Conservation (phyloP, 139 green algal genomes). For the Nannochloris sp. region DNA sequence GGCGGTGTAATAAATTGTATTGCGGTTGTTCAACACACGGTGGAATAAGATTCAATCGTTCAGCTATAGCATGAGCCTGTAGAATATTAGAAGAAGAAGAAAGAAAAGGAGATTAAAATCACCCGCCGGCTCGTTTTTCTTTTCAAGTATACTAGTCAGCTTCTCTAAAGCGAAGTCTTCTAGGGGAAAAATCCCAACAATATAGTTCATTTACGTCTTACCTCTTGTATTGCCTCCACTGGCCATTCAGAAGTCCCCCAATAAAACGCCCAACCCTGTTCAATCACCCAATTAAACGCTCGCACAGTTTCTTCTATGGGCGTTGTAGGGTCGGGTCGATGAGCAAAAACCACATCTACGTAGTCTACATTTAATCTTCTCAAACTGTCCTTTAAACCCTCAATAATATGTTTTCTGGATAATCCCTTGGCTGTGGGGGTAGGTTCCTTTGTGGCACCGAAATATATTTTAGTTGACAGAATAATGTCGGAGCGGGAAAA, state of each 20-base stretch:
- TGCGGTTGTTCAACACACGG: constrained; percentile 73
- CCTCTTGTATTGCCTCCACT: constrained; percentile 42
- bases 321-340: constrained; percentile 64
- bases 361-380: constrained; percentile 68
- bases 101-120: too few relatives aligned
- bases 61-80: constrained; percentile 32
- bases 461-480: constrained; percentile 78
- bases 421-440: constrained; percentile 62
- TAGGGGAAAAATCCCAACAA: too few relatives aligned
- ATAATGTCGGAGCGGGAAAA: constrained; percentile 58
- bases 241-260: constrained; percentile 75
- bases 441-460: constrained; percentile 36
- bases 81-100: constrained; percentile 61
- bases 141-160: too few relatives aligned
- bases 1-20: constrained; percentile 78
- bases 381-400: constrained; percentile 69
- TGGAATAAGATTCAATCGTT: constrained; percentile 54
- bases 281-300: constrained; percentile 70
- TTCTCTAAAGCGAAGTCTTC: too few relatives aligned
- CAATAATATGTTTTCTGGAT: constrained; percentile 82
- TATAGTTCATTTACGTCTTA: too few relatives aligned
- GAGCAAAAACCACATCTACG: constrained; percentile 79
- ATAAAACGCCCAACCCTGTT: constrained; percentile 34
- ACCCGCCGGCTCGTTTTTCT: too few relatives aligned
- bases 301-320: constrained; percentile 85